These are phyloP conservation scores for Fonsecaea nubica DNA, from an alignment of 2,329 filamentous ascomycete species.

Conservation along the genomic window DNA sequence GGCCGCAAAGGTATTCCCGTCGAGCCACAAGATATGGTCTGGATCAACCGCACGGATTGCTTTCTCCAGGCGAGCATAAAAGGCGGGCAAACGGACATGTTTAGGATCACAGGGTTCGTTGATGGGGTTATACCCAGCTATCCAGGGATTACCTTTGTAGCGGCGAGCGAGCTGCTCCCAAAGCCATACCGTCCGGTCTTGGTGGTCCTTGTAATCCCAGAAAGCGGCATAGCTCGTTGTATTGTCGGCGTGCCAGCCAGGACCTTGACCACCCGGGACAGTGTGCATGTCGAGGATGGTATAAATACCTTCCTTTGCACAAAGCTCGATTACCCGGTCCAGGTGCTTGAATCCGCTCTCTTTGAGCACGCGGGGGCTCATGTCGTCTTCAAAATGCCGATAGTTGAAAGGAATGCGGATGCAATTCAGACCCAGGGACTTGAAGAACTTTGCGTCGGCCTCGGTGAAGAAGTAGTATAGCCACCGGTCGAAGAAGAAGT, in stretches of 20 bases:
- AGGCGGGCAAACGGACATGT: slow-evolving; percentile 54
- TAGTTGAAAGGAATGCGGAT: slow-evolving; percentile 68
- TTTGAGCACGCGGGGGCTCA: slow-evolving; percentile 54
- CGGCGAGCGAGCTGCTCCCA: slow-evolving; percentile 56
- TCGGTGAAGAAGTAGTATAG: slow-evolving; percentile 60
- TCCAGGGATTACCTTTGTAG: slow-evolving; percentile 55
- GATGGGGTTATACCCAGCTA: slow-evolving; percentile 61
- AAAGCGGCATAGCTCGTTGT: slow-evolving; percentile 55
- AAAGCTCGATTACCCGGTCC: slow-evolving; percentile 56
- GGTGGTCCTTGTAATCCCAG: slow-evolving; percentile 60
- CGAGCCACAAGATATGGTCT: slow-evolving; percentile 55
- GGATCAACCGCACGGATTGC: slow-evolving; percentile 56
- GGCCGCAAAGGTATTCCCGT: slow-evolving; percentile 55
- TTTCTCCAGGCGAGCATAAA: slow-evolving; percentile 56
- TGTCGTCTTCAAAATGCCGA: slow-evolving; percentile 58
- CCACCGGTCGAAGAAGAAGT: slow-evolving; percentile 51
- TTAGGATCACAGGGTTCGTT: slow-evolving; percentile 60
- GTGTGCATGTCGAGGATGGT: slow-evolving; percentile 60
- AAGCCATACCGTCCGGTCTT: slow-evolving; percentile 58
- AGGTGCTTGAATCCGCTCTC: slow-evolving; percentile 56
- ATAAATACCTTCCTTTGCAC: slow-evolving; percentile 57
- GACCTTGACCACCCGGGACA: slow-evolving; percentile 58
- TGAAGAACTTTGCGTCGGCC: slow-evolving; percentile 64
- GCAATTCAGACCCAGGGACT: slow-evolving; percentile 63
- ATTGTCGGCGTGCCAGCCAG: slow-evolving; percentile 60